Evolutionary conservation across 371 early-diverging fungal genomes (phyloP), one percentile per base, ranked within the genome.

Genomic region (Umbelopsis sp.): DNA sequence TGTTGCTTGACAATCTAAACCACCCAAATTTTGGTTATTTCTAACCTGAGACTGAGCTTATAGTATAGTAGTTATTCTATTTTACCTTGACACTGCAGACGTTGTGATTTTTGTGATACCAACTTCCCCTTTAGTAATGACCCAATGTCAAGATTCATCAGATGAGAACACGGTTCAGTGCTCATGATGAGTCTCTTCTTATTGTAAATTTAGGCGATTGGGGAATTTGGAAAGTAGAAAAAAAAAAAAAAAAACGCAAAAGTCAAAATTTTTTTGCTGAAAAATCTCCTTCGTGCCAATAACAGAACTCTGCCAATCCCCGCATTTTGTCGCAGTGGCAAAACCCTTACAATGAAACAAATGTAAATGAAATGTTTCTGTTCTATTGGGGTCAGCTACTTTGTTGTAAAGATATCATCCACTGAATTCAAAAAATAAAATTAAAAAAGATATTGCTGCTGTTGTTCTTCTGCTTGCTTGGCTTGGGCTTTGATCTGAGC

Each of bases 131-230:
- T 57, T 6, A 57, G 32, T 25, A 57, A 38, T 14, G 57, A 24
- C 18, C 57, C 57, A 57, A 57, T 57, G 57, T 57, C 57, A 8
- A 57, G 57, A 57, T 57, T 35, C 57, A 57, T 35, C 57, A 57
- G 57, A 57, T 57, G 57, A 57, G 57, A 57, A 57, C 57, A 57
- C 57, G 35, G 65, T 20, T 44, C 45, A 37, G 24, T 29, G 63
- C 69, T 44, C 63, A 63, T 24, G 69, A 62, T 44, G 69, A 64
- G 29, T 38, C 63, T 45, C 50, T 53, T 29, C 22, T 44, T 25
- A 64, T 25, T 24, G 64, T 63, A 22, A 53, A 65, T 25, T 65
- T 63, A 38, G 70, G 68, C 46, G 73, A 71, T 32, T 73, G 70
- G 22, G 69, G 69, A 68, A 70, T 70, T 22, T 22, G 22, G 50